Evolutionary conservation across 257 asterid genomes (phyloP).

Genomic region (Solanum arcanum): DNA sequence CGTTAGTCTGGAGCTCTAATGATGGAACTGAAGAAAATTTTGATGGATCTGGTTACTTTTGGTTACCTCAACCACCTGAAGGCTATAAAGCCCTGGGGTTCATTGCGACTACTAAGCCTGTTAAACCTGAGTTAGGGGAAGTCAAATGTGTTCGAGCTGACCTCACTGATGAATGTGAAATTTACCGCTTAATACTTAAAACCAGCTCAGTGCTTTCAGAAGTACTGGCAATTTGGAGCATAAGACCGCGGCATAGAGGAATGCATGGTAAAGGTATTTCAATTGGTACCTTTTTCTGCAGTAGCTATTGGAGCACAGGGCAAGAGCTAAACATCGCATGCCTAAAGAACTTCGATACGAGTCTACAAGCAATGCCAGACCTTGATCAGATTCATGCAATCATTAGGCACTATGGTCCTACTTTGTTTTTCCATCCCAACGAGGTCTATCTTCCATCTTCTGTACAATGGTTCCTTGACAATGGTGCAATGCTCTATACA

Average conservation of each 20-base stretch:
- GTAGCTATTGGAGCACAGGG: conserved; percentile 17
- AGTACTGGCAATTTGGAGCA: conserved; percentile 38
- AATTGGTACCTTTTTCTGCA: conserved; percentile 62
- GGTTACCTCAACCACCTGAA: conserved; percentile 71
- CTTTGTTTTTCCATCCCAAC: conserved; percentile 68
- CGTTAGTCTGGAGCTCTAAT: conserved; percentile 61
- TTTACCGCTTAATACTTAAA: conserved; percentile 22
- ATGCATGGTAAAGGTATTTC: conserved; percentile 57
- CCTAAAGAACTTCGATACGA: conserved; percentile 53
- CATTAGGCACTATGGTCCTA: conserved; percentile 69
- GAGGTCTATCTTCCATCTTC: conserved; percentile 81
- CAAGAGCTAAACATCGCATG: conserved; percentile 48
- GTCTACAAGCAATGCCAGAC: conserved; percentile 72
- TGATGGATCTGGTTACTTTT: conserved; percentile 43
- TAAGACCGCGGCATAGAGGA: conserved; percentile 64
- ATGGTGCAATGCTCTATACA: conserved; percentile 54
- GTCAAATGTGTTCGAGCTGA: conserved; percentile 69
- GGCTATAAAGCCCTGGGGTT: conserved; percentile 77
- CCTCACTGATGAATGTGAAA: conserved; percentile 63
- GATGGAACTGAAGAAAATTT: conserved; percentile 38
- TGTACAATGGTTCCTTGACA: conserved; percentile 74
- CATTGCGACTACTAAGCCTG: conserved; percentile 46
- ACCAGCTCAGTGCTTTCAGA: conserved; percentile 27
- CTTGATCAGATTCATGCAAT: conserved; percentile 65
- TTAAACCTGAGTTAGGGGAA: conserved; percentile 49